phyloP scores from a whole-genome alignment of 371 early-diverging fungal genomes.

The Zychaea mexicana region DNA sequence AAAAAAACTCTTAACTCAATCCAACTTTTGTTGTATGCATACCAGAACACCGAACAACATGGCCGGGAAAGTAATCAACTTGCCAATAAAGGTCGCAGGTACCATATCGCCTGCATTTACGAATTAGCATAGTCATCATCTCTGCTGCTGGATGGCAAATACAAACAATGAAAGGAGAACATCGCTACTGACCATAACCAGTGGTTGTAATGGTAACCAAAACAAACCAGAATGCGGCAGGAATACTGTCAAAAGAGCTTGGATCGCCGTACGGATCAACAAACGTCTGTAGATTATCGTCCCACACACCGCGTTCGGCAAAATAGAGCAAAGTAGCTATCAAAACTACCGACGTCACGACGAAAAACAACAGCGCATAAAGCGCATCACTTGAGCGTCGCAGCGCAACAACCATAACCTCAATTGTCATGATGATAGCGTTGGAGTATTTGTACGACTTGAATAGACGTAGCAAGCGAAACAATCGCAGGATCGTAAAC shows the following conservation, averaged over 20 bases:
- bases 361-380: conserved; percentile 76
- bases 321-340: conserved; percentile 85
- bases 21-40: conserved; percentile 10
- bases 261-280: conserved; percentile 62
- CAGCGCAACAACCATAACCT: conserved; percentile 85
- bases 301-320: conserved; percentile 86
- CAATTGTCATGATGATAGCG: conserved; percentile 75
- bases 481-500: conserved; percentile 80
- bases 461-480: conserved; percentile 80
- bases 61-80: conserved; percentile 81
- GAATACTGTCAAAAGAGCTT: conserved; percentile 82
- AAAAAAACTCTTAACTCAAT: too few relatives aligned
- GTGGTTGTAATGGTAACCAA: conserved; percentile 87
- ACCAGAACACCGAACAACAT: conserved; percentile 86
- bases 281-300: conserved; percentile 72
- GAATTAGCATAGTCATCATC: too few relatives aligned
- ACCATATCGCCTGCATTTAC: conserved; percentile 73
- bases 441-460: conserved; percentile 83
- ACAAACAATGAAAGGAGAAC: too few relatives aligned
- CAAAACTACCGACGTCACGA: conserved; percentile 71
- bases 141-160: too few relatives aligned
- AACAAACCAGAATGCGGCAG: conserved; percentile 83
- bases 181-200: conserved; percentile 65
- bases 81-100: conserved; percentile 83
- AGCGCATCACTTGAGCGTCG: conserved; percentile 80